Evolutionary conservation across 192 early-diverging fungal species (phyloP).

Genomic region (Coemansia sp.): DNA sequence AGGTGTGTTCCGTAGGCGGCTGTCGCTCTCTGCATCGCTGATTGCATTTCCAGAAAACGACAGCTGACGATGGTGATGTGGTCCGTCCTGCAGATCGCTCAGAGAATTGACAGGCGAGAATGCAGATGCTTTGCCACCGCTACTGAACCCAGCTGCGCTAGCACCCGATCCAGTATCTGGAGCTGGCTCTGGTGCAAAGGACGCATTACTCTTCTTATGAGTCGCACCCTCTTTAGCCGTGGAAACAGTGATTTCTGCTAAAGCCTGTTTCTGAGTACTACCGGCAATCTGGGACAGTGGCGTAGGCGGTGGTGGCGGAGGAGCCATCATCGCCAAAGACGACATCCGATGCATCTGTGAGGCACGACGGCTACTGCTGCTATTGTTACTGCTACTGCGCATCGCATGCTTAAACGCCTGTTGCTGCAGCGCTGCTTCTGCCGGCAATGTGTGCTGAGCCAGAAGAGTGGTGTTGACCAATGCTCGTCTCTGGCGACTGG

Average conservation of each 20-base stretch:
- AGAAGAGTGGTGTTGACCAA: conserved; percentile 47
- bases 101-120: neutral
- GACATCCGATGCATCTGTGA: neutral
- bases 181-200: neutral
- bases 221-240: neutral
- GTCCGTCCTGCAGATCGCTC: neutral
- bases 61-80: neutral
- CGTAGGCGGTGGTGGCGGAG: conserved; percentile 15
- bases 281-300: neutral
- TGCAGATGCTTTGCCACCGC: neutral
- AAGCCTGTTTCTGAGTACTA: neutral
- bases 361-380: neutral
- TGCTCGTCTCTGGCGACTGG: conserved; percentile 44
- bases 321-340: neutral
- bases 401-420: conserved; percentile 18
- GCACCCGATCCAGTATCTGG: too few relatives aligned
- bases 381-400: neutral
- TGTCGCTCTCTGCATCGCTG: neutral
- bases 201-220: neutral
- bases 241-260: neutral
- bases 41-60: neutral
- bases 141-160: too few relatives aligned
- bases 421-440: conserved; percentile 25
- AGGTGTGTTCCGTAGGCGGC: neutral
- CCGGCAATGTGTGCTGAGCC: conserved; percentile 45